Conservation (phyloP, 305 asterid species). For the Fraxinus albicans region DNA sequence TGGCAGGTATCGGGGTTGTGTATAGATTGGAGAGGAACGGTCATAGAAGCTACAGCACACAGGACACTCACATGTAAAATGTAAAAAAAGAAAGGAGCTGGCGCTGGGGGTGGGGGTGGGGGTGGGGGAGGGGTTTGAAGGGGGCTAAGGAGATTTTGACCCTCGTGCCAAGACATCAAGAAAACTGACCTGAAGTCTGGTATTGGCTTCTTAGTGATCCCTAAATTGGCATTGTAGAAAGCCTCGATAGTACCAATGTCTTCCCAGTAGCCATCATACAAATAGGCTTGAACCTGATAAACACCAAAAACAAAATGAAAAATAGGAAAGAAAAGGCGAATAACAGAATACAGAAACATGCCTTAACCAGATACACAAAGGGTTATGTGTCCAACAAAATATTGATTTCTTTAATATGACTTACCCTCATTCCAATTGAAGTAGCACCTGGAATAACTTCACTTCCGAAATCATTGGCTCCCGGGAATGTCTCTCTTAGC, state of each 20-base stretch:
- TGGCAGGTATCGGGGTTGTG: slow-evolving; percentile 70
- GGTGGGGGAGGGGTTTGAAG: neutral
- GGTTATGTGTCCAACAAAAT: neutral
- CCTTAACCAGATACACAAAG: neutral
- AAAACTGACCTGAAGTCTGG: slow-evolving; percentile 60
- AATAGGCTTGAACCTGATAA: slow-evolving; percentile 62
- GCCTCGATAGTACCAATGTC: slow-evolving; percentile 73
- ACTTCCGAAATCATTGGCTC: slow-evolving; percentile 66
- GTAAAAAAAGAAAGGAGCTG: neutral
- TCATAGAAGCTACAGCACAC: slow-evolving; percentile 56
- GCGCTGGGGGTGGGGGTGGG: neutral
- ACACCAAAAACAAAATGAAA: neutral
- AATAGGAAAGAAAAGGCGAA: neutral
- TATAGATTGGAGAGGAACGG: slow-evolving; percentile 65
- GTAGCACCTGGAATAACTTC: slow-evolving; percentile 82
- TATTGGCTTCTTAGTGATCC: slow-evolving; percentile 62
- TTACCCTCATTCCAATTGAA: slow-evolving; percentile 62
- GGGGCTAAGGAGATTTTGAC: neutral
- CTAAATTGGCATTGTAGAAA: slow-evolving; percentile 65
- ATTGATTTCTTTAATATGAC: slow-evolving; percentile 17
- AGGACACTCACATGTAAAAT: neutral
- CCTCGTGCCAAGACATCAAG: neutral
- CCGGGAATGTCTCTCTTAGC: slow-evolving; percentile 47
- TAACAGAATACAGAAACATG: neutral
- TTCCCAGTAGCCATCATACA: slow-evolving; percentile 72